A percentile compares a stretch with the other conserved stretches of the same genome.
Conservation (phyloP, 2,329 filamentous ascomycete species). For the Diaporthe caulivora region DNA sequence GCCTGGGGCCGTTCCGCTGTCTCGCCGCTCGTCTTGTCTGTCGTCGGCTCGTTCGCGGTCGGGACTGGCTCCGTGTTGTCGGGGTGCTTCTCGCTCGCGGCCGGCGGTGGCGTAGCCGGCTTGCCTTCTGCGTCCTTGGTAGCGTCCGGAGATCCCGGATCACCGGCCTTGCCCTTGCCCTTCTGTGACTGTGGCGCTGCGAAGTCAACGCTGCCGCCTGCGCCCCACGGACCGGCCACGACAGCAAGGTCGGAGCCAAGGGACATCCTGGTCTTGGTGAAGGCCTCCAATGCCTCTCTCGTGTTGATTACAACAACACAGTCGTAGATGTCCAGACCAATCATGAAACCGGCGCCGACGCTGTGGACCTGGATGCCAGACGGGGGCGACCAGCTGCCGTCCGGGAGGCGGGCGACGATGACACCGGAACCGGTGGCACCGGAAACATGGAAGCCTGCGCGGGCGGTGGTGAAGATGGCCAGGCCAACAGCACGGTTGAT, state of each 20-base stretch:
- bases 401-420: constrained; percentile 70
- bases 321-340: constrained; percentile 89
- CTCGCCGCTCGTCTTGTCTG: constrained; percentile 61
- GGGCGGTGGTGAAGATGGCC: constrained; percentile 79
- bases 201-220: constrained; percentile 80
- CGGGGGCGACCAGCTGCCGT: constrained; percentile 82
- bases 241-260: constrained; percentile 84
- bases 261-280: constrained; percentile 80
- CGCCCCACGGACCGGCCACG: constrained; percentile 76
- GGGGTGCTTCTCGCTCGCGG: constrained; percentile 25
- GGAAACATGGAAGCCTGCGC: constrained; percentile 74
- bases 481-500: constrained; percentile 76
- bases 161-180: constrained; percentile 40
- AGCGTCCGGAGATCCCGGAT: constrained; percentile 27
- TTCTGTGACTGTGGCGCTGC: constrained; percentile 45
- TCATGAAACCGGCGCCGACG: constrained; percentile 82
- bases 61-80: constrained; percentile 42
- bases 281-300: constrained; percentile 79
- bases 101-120: not conserved
- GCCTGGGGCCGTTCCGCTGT: constrained; percentile 33
- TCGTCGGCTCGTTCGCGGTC: constrained; percentile 60
- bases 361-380: constrained; percentile 87
- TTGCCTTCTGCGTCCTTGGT: constrained; percentile 36
- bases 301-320: constrained; percentile 90
- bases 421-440: constrained; percentile 77